Evolutionary conservation across 306 rosid genomes (phyloP).

Genomic region (Vicia villosa): DNA sequence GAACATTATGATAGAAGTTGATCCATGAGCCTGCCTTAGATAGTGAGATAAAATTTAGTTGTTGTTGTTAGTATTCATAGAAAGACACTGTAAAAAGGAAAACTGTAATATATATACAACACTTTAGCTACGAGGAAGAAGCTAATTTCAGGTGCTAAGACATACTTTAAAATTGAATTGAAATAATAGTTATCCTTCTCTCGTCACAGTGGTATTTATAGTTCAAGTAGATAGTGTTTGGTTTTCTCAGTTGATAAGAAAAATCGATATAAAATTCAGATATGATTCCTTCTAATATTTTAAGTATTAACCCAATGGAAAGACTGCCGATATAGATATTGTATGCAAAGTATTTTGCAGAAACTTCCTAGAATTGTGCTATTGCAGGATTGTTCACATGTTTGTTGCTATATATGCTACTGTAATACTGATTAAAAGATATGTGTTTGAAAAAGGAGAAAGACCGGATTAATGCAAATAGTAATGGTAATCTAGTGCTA

Average conservation of each 20-base stretch:
- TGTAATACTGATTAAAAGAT: constrained; percentile 15
- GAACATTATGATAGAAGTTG: too few relatives aligned
- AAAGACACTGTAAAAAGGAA: constrained; percentile 12
- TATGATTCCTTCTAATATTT: neutral
- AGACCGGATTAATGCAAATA: constrained; percentile 14
- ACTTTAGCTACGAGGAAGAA: constrained; percentile 12
- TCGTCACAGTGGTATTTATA: neutral
- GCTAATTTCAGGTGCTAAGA: neutral
- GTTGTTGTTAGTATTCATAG: neutral
- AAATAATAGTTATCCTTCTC: neutral
- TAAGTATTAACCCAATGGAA: neutral
- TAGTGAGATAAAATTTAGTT: too few relatives aligned
- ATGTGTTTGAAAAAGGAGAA: neutral
- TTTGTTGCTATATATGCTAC: constrained; percentile 18
- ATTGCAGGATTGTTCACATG: constrained; percentile 28
- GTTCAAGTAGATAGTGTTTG: neutral
- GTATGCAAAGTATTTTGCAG: neutral
- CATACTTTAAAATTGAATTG: too few relatives aligned
- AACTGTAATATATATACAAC: neutral
- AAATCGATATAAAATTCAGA: constrained; percentile 2
- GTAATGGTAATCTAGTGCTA: constrained; percentile 22
- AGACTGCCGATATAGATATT: neutral
- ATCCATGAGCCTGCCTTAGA: too few relatives aligned
- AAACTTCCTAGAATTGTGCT: neutral
- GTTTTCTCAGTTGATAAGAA: constrained; percentile 12